Base-by-base conservation (phyloP, 2,329 filamentous ascomycete genomes). In the Paecilomyces variotii region DNA sequence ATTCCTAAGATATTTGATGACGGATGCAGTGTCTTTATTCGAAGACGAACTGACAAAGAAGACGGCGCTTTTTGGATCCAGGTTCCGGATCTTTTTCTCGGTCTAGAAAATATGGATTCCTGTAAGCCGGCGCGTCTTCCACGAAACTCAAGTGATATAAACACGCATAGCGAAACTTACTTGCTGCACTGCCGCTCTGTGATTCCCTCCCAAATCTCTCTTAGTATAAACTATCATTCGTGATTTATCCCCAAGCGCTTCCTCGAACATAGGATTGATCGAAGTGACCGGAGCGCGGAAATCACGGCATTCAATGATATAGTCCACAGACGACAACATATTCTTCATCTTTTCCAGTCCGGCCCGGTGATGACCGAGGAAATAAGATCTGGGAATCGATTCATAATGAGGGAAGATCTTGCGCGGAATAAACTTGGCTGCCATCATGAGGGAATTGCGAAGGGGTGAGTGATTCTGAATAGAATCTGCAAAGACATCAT, bases 251-350 rank as follows among this genome's bases (percentile, higher is more conserved):
- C 85, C 84, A 52, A 97, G 79, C 32, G 85, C 83, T 62, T 86
- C 82, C 70, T 97, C 93, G 65, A 99, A 93, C 53, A 92, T 78
- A 0, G 92, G 93, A 70, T 99, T 99, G 65, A 90, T 86, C 2
- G 90, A 94, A 0, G 91, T 92, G 9, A 97, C 78, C 0, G 94
- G 94, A 0, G 96, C 87, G 54, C 94, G 87, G 71, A 91, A 91
- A 78, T 99, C 94, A 69, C 94, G 89, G 73, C 92, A 97, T 78
- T 99, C 94, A 69, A 99, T 84, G 57, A 99, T 85, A 51, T 97
- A 85, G 68, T 92, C 89, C 67, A 97, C 89, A 62, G 85, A 86
- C 28, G 87, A 85, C 54, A 99, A 83, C 70, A 89, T 82, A 45
- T 84, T 84, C 71, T 90, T 89, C 87, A 97, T 96, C 71, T 89